Evolutionary conservation across 768 basidiomycete species (phyloP), one percentile per base, ranked within the genome.

Genomic region (Collybia nuda): DNA sequence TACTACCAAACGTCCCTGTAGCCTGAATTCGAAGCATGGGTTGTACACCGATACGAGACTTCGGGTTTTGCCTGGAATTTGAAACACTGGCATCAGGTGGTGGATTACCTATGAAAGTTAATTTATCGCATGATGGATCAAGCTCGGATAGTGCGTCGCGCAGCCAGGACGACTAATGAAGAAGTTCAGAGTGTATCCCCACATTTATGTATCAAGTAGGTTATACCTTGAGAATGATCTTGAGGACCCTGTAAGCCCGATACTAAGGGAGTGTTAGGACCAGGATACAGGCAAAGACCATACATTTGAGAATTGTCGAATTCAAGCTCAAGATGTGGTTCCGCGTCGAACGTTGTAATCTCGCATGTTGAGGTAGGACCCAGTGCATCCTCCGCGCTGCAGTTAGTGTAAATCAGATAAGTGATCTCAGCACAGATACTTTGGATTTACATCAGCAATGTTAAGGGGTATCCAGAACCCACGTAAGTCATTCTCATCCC

Each of bases 111-210:
- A 90, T 82, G 65, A 98, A 84, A 0, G 88, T 90, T 17, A 98
- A 76, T 52, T 85, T 89, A 38, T 91, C 85, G 63, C 87, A 92
- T 0, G 92, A 89, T 15, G 92, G 81, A 57, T 98, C 94, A 12
- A 99, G 76, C 62, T 98, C 96, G 9, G 86, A 85, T 12, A 98
- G 79, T 0, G 95, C 93, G 52, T 97, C 93, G 38, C 90, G 85
- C 28, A 98, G 85, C 91, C 93, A 95, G 5, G 89, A 94, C 2
- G 95, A 96, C 82, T 76, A 49, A n/a, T 38, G 14, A 47, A 15
- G 35, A 5, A 17, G 22, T 50, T 50, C 36, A 44, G 18, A 18
- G 46, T n/a, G 21, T n/a, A 26, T 40, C 2, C 15, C 5, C 8
- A 28, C 7, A 21, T 38, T 39, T 21, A n/a, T n/a, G n/a, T n/a